phyloP scores from a whole-genome alignment of 2,329 filamentous ascomycete genomes.

The Pochonia chlamydosporia region DNA sequence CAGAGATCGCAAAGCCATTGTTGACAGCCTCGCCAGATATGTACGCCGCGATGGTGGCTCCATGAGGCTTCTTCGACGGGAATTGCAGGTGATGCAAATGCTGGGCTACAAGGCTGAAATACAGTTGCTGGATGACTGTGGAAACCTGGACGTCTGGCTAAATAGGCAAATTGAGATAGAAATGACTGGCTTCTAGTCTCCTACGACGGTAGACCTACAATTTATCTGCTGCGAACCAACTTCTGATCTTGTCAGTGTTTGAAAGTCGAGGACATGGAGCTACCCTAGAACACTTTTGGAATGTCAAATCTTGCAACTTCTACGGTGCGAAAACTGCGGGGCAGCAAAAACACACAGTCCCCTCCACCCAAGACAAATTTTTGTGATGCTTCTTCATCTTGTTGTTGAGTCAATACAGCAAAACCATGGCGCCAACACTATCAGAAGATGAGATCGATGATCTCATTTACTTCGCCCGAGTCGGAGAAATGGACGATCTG shows the following conservation, averaged over 20 bases:
- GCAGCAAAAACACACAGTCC: conserved; percentile 28
- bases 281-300: not conserved
- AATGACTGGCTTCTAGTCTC: not conserved
- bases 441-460: conserved; percentile 83
- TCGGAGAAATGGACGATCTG: conserved; percentile 69
- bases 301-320: not conserved
- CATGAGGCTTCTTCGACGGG: conserved; percentile 31
- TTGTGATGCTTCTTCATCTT: conserved; percentile 23
- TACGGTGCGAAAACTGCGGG: conserved; percentile 32
- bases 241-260: not conserved
- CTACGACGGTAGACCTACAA: conserved; percentile 1
- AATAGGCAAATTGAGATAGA: conserved; percentile 31
- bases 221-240: too few species aligned
- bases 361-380: conserved; percentile 23
- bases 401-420: conserved; percentile 5
- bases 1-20: conserved; percentile 54
- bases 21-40: conserved; percentile 43
- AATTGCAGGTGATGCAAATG: conserved; percentile 69
- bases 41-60: conserved; percentile 9
- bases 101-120: conserved; percentile 73
- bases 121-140: conserved; percentile 57
- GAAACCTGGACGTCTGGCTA: conserved; percentile 45
- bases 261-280: not conserved
- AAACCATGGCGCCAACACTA: conserved; percentile 45
- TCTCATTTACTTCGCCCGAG: conserved; percentile 79